Percentiles rank a stretch among this genome's conserved stretches.
Evolutionary conservation across 2,329 filamentous ascomycete genomes (phyloP).

Genomic region (Hypoxylon sp.): DNA sequence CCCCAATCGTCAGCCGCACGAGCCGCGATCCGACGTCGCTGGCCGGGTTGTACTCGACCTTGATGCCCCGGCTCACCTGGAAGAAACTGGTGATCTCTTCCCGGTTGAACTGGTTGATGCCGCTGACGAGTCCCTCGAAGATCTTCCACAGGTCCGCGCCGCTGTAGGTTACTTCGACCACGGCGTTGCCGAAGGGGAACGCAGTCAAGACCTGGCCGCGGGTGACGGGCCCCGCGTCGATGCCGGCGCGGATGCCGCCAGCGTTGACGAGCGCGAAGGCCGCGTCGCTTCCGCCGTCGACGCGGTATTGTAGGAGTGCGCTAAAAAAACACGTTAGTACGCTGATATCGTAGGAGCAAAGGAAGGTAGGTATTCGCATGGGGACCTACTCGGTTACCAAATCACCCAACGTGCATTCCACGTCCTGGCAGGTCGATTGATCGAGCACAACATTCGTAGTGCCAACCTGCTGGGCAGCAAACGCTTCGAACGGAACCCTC

Average conservation of each 20-base stretch:
- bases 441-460: conserved; percentile 66
- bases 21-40: conserved; percentile 63
- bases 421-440: conserved; percentile 66
- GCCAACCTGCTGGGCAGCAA: conserved; percentile 68
- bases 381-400: conserved; percentile 62
- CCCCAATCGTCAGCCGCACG: conserved; percentile 63
- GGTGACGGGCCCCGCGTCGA: conserved; percentile 70
- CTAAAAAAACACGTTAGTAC: conserved; percentile 50
- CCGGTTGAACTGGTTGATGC: conserved; percentile 66
- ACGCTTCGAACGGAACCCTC: conserved; percentile 71
- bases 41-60: conserved; percentile 67
- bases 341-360: conserved; percentile 39
- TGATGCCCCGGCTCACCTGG: conserved; percentile 69
- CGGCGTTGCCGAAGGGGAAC: conserved; percentile 74
- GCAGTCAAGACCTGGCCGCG: conserved; percentile 72
- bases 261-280: conserved; percentile 73
- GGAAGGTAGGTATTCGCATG: background rate
- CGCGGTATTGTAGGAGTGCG: conserved; percentile 71
- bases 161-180: conserved; percentile 67
- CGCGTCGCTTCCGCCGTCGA: conserved; percentile 59
- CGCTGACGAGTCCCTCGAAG: conserved; percentile 69
- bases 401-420: conserved; percentile 69
- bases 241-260: conserved; percentile 72
- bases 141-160: conserved; percentile 67
- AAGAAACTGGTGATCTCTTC: conserved; percentile 67